Percentiles rank a stretch among this genome's conserved stretches.
These are phyloP conservation scores for Lumnitzera littorea DNA, from an alignment of 345 rosid genomes.

Conservation along the genomic window DNA sequence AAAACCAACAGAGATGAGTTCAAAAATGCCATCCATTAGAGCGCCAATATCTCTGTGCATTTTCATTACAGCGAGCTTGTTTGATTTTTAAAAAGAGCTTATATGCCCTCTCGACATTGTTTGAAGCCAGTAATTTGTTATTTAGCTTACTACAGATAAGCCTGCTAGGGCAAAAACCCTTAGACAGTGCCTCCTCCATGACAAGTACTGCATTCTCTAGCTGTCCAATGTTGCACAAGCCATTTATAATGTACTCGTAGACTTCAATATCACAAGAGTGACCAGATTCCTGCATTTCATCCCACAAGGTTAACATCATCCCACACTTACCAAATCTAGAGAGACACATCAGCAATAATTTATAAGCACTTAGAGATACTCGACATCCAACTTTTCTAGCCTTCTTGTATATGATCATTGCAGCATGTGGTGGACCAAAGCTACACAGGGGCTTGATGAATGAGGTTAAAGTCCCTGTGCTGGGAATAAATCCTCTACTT, in stretches of 20 bases:
- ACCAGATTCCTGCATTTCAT: constrained; percentile 82
- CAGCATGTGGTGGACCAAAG: constrained; percentile 91
- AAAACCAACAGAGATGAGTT: constrained; percentile 7
- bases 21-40: constrained; percentile 92
- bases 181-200: constrained; percentile 71
- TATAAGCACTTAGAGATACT: constrained; percentile 61
- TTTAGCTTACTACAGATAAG: constrained; percentile 65
- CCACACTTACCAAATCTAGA: constrained; percentile 93
- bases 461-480: constrained; percentile 55
- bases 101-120: constrained; percentile 69
- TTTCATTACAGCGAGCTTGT: constrained; percentile 57
- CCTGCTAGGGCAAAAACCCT: constrained; percentile 84
- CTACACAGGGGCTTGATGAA: constrained; percentile 62
- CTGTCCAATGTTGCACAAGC: constrained; percentile 87
- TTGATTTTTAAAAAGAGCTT: constrained; percentile 65
- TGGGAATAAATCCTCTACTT: constrained; percentile 43
- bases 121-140: constrained; percentile 60
- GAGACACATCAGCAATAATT: constrained; percentile 68
- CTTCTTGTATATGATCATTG: constrained; percentile 64
- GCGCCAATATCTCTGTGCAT: constrained; percentile 69
- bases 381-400: constrained; percentile 65
- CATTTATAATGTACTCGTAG: constrained; percentile 67
- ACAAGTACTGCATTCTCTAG: constrained; percentile 82
- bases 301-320: constrained; percentile 69
- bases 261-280: constrained; percentile 59